These are phyloP conservation scores for Paracorniculantispora psalliotae DNA, from an alignment of 2,329 filamentous ascomycete genomes.

Conservation along the genomic window DNA sequence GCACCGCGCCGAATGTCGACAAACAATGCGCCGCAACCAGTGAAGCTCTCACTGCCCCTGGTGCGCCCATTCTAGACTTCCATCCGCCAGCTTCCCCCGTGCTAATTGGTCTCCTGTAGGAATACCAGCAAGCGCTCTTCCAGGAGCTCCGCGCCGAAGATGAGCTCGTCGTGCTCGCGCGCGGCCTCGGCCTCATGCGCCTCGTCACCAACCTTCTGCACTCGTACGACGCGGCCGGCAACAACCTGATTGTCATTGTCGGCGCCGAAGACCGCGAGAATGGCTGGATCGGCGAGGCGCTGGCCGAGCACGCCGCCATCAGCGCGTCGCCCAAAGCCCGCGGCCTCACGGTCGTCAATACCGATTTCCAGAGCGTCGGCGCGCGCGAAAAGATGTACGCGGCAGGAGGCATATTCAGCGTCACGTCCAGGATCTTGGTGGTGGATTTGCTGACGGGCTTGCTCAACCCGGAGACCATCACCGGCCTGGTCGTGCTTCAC, in stretches of 20 bases:
- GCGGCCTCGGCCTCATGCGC: constrained; percentile 85
- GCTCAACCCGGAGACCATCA: constrained; percentile 77
- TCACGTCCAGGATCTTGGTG: constrained; percentile 91
- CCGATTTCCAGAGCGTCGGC: constrained; percentile 82
- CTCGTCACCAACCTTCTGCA: constrained; percentile 95
- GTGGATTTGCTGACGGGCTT: constrained; percentile 86
- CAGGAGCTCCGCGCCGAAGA: constrained; percentile 84
- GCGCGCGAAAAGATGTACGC: constrained; percentile 88
- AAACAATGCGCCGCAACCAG: constrained; percentile 56
- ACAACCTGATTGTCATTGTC: constrained; percentile 84
- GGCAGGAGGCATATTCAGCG: constrained; percentile 85
- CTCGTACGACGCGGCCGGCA: constrained; percentile 92
- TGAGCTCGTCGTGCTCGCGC: constrained; percentile 87
- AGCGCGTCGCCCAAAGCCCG: constrained; percentile 77
- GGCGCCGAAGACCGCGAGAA: constrained; percentile 91
- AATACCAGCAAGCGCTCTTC: constrained; percentile 95
- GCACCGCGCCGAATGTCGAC: constrained; percentile 44
- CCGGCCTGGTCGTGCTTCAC: constrained; percentile 81
- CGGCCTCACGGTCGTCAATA: constrained; percentile 88
- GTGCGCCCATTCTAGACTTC: constrained; percentile 19
- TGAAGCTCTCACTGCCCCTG: constrained; percentile 72
- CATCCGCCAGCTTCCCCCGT: background rate
- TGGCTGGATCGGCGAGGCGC: constrained; percentile 91
- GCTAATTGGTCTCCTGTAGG: constrained; percentile 40
- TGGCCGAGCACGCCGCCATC: constrained; percentile 92